Conservation (phyloP, 2,329 filamentous ascomycete genomes). For the Myriosclerotinia duriaeana region DNA sequence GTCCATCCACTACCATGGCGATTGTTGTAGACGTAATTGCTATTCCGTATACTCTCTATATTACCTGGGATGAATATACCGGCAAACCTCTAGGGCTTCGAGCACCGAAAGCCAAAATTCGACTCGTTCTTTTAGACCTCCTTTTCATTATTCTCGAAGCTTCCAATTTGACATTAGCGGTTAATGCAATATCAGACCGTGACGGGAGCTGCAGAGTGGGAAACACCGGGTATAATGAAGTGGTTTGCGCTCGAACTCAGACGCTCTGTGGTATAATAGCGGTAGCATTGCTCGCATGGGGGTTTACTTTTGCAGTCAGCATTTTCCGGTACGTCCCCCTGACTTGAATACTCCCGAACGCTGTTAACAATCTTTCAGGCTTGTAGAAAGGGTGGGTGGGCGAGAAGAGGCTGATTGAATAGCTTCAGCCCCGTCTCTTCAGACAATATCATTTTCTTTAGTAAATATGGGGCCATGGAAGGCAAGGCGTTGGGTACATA, state of each 20-base stretch:
- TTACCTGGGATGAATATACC: slow-evolving; percentile 95
- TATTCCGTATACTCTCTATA: slow-evolving; percentile 86
- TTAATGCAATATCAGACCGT: slow-evolving; percentile 71
- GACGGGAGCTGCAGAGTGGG: slow-evolving; percentile 56
- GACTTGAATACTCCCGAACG: not conserved
- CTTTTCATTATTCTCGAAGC: slow-evolving; percentile 98
- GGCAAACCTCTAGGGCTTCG: slow-evolving; percentile 89
- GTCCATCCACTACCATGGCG: slow-evolving; percentile 80
- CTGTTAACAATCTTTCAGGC: slow-evolving; percentile 42
- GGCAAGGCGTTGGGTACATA: slow-evolving; percentile 22
- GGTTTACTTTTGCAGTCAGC: slow-evolving; percentile 84
- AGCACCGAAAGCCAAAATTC: slow-evolving; percentile 78
- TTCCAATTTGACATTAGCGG: slow-evolving; percentile 85
- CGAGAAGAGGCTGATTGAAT: slow-evolving; percentile 46
- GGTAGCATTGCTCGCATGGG: slow-evolving; percentile 83
- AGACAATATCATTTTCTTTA: slow-evolving; percentile 19
- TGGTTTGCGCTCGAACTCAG: slow-evolving; percentile 63
- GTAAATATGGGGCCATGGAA: slow-evolving; percentile 5
- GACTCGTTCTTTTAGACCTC: slow-evolving; percentile 85
- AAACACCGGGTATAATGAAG: slow-evolving; percentile 41
- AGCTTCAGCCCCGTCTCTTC: not conserved
- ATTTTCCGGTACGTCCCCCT: slow-evolving; percentile 61
- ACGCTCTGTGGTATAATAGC: slow-evolving; percentile 77
- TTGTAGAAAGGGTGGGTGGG: slow-evolving; percentile 61
- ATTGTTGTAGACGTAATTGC: slow-evolving; percentile 87